These are phyloP conservation scores for Mimosa bimucronata DNA, from an alignment of 306 rosid genomes.

Conservation along the genomic window DNA sequence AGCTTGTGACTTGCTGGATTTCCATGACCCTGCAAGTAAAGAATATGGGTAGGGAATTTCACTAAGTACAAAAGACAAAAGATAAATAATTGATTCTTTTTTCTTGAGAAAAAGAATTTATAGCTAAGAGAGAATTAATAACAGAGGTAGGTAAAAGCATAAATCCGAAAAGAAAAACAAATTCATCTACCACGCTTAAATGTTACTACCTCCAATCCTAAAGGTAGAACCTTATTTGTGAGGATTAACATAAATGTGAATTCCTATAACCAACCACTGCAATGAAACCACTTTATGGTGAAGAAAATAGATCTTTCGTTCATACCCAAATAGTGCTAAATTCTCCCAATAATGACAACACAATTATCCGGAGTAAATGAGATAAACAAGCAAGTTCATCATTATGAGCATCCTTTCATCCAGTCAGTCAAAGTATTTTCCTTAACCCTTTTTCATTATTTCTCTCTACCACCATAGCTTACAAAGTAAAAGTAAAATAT, in stretches of 20 bases:
- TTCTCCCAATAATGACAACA: slow-evolving; percentile 13
- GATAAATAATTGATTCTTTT: neutral
- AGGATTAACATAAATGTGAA: slow-evolving; percentile 3
- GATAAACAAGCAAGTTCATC: slow-evolving; percentile 20
- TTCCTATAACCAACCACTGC: no score
- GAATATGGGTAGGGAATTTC: slow-evolving; percentile 2
- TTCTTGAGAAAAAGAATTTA: neutral
- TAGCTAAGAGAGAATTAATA: neutral
- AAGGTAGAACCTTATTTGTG: slow-evolving; percentile 26
- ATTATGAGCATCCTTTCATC: neutral
- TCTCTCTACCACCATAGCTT: neutral
- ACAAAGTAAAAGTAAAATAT: slow-evolving; percentile 6
- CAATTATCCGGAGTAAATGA: neutral
- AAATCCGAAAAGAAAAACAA: no score
- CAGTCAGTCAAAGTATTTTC: slow-evolving; percentile 1
- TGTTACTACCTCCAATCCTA: no score
- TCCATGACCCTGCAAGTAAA: slow-evolving; percentile 80
- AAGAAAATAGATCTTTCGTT: neutral
- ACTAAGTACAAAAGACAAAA: slow-evolving; percentile 5
- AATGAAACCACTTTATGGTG: neutral
- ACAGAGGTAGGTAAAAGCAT: neutral
- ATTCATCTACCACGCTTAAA: no score
- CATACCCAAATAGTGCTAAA: slow-evolving; percentile 14
- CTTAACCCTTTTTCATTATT: neutral
- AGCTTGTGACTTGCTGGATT: slow-evolving; percentile 86